Evolutionary conservation across 73 alveolate genomes (phyloP).

Genomic region (Blepharisma japonicum): DNA sequence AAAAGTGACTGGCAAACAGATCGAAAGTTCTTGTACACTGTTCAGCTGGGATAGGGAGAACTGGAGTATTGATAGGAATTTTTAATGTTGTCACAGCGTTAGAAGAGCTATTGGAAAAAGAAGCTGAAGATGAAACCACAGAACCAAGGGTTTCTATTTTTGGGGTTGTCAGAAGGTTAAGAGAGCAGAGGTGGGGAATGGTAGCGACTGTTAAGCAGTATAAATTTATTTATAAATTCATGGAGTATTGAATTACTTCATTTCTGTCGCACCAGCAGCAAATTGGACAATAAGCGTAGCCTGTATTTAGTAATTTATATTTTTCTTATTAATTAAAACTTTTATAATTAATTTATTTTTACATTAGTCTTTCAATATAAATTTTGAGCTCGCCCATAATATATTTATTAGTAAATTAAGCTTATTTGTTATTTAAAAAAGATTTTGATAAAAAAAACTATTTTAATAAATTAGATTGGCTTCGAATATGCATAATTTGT

Average conservation of each 20-base stretch:
- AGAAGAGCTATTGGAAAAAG: conserved; percentile 23
- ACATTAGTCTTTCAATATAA: too few species aligned
- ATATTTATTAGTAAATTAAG: too few species aligned
- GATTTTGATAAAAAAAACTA: too few species aligned
- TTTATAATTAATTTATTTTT: too few species aligned
- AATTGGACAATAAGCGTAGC: background rate
- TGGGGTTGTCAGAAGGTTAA: conserved; percentile 55
- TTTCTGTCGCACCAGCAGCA: conserved; percentile 2
- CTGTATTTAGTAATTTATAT: too few species aligned
- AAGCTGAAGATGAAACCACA: conserved; percentile 11
- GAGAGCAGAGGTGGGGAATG: conserved; percentile 68
- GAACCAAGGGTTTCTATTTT: conserved; percentile 47
- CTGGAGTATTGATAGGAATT: conserved; percentile 58
- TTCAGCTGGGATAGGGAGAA: conserved; percentile 70
- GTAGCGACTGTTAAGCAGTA: conserved; percentile 53
- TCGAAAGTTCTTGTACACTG: conserved; percentile 55
- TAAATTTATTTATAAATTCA: conserved; percentile 45
- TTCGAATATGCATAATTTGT: too few species aligned
- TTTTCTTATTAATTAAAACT: too few species aligned
- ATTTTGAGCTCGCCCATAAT: too few species aligned
- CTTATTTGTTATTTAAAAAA: too few species aligned
- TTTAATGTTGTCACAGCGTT: conserved; percentile 44
- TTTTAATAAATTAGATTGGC: too few species aligned
- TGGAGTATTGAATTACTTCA: conserved; percentile 41
- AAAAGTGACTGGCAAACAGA: conserved; percentile 12